Base-by-base conservation (phyloP, 2,329 filamentous ascomycete species). In the Xylaria sp. region DNA sequence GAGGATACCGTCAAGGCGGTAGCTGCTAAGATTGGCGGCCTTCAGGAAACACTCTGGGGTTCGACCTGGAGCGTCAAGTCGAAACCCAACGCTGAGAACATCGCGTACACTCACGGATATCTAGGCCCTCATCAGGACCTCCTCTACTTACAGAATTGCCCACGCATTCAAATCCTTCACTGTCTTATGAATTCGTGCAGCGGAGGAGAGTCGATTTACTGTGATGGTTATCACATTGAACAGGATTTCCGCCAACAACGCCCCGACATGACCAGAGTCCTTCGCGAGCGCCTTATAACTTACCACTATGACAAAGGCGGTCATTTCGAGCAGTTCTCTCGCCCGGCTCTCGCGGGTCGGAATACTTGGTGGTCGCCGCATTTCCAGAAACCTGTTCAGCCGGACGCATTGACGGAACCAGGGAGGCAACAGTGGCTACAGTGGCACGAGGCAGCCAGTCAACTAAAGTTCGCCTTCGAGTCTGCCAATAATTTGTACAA, bases 111-210 rank as follows among this genome's bases (percentile, higher is more conserved):
- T 0, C 89, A 85, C 72, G 84, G 89, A 51, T 89, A 89, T 72
- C 87, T 98, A 1, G 92, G 91, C 15, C 88, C 97, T 50, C 95
- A 99, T 78, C 95, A 97, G 86, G 95, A 98, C 74, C 84, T 98
- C 42, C 83, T 97, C 58, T 98, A 98, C 78, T 89, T 95, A 77
- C 79, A 84, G 14, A 86, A 92, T 53, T 88, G 92, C 2, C 94
- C 94, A 0, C 87, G 89, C 33, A 86, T 95, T 54, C 94, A 99
- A 77, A 81, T 98, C 23, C 86, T 98, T 3, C 95, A 98, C 78
- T 97, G 93, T 72, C 82, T 98, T 43, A 85, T 90, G 65, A 96
- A 96, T 71, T 89, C 88, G 1, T 89, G 88, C 68, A 79, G 84
- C 0, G 94, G 94, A 17, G 95, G 94, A 49, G 89, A 92, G 71